These are phyloP conservation scores for Talaromyces sp. DNA, from an alignment of 2,329 filamentous ascomycete genomes.

Conservation along the genomic window DNA sequence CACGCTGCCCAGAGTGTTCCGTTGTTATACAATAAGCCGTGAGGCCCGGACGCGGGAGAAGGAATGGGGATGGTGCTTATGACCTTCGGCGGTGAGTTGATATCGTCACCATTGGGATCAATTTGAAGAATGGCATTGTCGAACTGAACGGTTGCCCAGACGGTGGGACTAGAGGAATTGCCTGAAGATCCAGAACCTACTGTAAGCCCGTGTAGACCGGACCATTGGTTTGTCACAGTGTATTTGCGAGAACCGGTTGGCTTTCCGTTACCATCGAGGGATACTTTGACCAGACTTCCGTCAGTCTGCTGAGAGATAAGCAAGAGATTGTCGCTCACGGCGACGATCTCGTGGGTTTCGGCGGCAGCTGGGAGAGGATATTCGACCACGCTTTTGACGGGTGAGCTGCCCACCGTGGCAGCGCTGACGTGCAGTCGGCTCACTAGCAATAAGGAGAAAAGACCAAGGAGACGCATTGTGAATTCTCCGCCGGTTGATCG, in stretches of 20 bases:
- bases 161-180: not conserved
- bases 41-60: not conserved
- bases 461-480: not conserved
- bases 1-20: constrained; percentile 4
- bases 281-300: constrained; percentile 6
- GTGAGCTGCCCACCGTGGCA: not conserved
- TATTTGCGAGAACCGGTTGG: constrained; percentile 7
- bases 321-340: not conserved
- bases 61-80: not conserved
- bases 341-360: constrained; percentile 10
- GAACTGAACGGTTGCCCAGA: not conserved
- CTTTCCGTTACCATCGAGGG: not conserved
- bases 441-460: not conserved
- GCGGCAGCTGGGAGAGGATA: constrained; percentile 8
- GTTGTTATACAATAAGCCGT: constrained; percentile 1
- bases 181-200: not conserved
- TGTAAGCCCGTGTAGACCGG: not conserved
- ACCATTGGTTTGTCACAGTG: not conserved
- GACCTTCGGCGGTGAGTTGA: not conserved
- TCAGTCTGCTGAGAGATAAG: constrained; percentile 9
- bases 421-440: not conserved
- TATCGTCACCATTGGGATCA: not conserved
- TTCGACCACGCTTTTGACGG: constrained; percentile 9
- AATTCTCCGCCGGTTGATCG: not conserved
- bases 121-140: not conserved